Base-by-base conservation (phyloP, 2,329 filamentous ascomycete species). In the Periconia macrospinosa region DNA sequence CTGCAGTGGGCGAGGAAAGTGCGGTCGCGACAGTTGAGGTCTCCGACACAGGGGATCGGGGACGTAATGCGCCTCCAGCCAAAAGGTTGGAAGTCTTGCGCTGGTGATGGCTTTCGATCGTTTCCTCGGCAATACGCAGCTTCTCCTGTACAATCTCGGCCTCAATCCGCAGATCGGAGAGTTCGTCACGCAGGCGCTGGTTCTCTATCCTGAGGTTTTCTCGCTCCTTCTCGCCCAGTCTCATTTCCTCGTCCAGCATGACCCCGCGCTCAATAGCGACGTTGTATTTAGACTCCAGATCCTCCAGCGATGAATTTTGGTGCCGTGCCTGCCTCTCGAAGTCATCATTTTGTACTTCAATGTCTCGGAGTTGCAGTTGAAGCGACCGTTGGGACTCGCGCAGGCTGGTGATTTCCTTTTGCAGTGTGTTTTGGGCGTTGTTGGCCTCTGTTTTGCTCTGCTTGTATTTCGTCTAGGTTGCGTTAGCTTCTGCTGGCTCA, bases 301-400 rank as follows among this genome's bases (percentile, higher is more conserved):
- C 94, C 76, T 99, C 94, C 57, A 97, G 84, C 47, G 93, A 97
- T 43, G 92, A 97, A 35, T 91, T 92, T 27, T 93, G 97, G 75
- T 97, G 94, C 65, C 94, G 87, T 62, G 94, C 93, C 78, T 97
- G 93, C 61, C 92, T 87, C 79, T 99, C 94, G 71, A 93, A 97
- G 75, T 99, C 94, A 80, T 99, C 94, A 77, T 97, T 99, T 72
- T 90, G 91, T 51, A 99, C 94, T 76, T 99, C 94, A 65, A 93
- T 96, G 73, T 99, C 94, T 62, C 94, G 88, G 53, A 99, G 79
- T 75, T 84, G 90, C 58, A 96, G 80, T 67, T 94, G 89, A 56
- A 97, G 77, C 3, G 88, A 87, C 60, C 94, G 83, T 74, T 92
- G 95, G 46, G 86, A 75, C 61, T 99, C 92, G 69, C 94, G 89